These are phyloP conservation scores for Schizophyllum amplum DNA, from an alignment of 1,284 basidiomycete genomes.

Conservation along the genomic window DNA sequence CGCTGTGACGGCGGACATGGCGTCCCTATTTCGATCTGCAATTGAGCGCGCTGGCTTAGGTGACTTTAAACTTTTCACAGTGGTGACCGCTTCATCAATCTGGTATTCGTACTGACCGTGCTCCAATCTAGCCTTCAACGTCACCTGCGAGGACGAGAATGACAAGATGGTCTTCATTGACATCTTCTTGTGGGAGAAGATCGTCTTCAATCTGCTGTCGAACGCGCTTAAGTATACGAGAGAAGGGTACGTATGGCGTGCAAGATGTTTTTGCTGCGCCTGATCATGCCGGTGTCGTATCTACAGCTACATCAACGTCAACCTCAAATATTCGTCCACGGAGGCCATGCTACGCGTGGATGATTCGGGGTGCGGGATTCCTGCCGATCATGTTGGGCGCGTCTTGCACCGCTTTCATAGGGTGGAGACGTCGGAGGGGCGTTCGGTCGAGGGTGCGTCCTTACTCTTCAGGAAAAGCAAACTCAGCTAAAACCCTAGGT, in stretches of 20 bases:
- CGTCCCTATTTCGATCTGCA: conserved; percentile 22
- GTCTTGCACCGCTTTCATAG: neutral
- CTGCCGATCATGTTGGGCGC: conserved; percentile 9
- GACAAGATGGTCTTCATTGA: conserved; percentile 17
- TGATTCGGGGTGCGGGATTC: conserved; percentile 20
- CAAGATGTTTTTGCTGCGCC: neutral
- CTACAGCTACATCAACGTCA: neutral
- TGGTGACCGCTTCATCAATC: neutral
- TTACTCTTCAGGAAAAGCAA: too few relatives aligned
- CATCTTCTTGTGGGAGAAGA: conserved; percentile 24
- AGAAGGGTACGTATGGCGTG: neutral
- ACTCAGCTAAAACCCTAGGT: too few relatives aligned
- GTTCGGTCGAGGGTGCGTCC: conserved; percentile 17
- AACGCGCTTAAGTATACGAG: conserved; percentile 23
- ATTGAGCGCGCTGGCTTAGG: conserved; percentile 20
- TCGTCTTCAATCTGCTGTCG: conserved; percentile 23
- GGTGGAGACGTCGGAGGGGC: conserved; percentile 10
- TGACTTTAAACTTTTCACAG: conserved; percentile 2
- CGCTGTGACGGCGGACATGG: conserved; percentile 18
- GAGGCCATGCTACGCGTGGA: conserved; percentile 7
- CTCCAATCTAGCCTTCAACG: neutral
- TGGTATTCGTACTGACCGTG: neutral
- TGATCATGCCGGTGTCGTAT: neutral
- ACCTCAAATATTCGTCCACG: neutral
- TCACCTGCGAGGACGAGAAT: conserved; percentile 1